These are phyloP conservation scores for Stropharia rugosoannulata DNA, from an alignment of 768 basidiomycete genomes.

Conservation along the genomic window DNA sequence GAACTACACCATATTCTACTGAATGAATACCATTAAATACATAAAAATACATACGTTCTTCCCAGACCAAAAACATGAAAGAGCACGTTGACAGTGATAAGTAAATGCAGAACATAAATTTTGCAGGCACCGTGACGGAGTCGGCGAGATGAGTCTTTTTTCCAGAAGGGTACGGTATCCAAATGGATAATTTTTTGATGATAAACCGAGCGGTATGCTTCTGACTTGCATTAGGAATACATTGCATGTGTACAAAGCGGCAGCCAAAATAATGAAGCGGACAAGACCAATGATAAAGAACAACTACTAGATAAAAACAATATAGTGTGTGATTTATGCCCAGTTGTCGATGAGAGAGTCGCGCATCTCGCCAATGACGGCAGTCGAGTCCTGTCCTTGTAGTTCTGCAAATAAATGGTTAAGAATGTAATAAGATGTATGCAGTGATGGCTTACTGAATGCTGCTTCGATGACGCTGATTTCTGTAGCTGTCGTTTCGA, in stretches of 20 bases:
- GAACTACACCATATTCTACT: not conserved
- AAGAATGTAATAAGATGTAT: not conserved
- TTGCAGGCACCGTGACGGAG: too few species aligned
- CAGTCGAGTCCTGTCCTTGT: constrained; percentile 79
- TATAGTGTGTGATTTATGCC: constrained; percentile 48
- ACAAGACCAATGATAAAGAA: constrained; percentile 4
- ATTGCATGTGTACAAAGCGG: constrained; percentile 16
- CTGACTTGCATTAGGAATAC: constrained; percentile 5
- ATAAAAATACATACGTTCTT: too few species aligned
- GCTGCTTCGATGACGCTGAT: constrained; percentile 97
- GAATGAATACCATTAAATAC: not conserved
- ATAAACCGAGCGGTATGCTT: not conserved
- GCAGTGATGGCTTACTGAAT: constrained; percentile 70
- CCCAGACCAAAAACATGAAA: too few species aligned
- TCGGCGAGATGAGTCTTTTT: not conserved
- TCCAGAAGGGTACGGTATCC: not conserved
- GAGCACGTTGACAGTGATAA: too few species aligned
- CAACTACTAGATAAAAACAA: not conserved
- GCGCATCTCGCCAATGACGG: constrained; percentile 89
- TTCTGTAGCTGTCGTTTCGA: constrained; percentile 99
- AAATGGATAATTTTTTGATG: not conserved
- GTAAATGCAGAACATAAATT: too few species aligned
- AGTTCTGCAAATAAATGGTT: constrained; percentile 54
- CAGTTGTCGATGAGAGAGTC: constrained; percentile 91
- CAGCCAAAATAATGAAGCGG: constrained; percentile 1